phyloP scores from a whole-genome alignment of 2,329 filamentous ascomycete species.

The Exophiala sp. region DNA sequence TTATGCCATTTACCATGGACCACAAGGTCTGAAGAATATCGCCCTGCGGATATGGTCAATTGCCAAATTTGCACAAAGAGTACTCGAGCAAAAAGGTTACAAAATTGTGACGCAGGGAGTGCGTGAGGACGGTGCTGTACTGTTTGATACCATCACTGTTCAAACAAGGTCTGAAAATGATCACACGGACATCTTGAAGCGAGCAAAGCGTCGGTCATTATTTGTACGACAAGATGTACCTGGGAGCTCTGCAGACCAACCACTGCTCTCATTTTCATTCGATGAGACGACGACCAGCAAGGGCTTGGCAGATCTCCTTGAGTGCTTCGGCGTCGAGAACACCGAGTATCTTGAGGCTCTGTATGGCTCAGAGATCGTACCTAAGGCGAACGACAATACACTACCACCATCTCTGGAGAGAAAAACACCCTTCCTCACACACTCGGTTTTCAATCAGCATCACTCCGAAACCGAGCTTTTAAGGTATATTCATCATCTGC shows the following conservation, averaged over 20 bases:
- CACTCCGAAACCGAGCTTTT: constrained; percentile 94
- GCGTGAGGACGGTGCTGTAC: constrained; percentile 53
- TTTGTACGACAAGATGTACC: constrained; percentile 53
- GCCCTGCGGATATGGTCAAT: constrained; percentile 72
- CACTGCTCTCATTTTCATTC: constrained; percentile 68
- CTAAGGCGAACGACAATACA: constrained; percentile 40
- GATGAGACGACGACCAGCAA: constrained; percentile 61
- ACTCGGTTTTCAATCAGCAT: constrained; percentile 91
- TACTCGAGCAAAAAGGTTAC: constrained; percentile 61
- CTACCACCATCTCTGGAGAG: constrained; percentile 55
- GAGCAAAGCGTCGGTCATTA: constrained; percentile 45
- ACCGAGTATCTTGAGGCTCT: constrained; percentile 13
- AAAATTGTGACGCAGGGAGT: constrained; percentile 59
- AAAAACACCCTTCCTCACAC: constrained; percentile 73
- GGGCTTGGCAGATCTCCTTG: constrained; percentile 30
- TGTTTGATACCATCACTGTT: constrained; percentile 80
- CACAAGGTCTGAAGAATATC: constrained; percentile 75
- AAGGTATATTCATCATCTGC: constrained; percentile 87
- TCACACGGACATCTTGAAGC: constrained; percentile 47
- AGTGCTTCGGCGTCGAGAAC: constrained; percentile 34
- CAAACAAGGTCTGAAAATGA: constrained; percentile 45
- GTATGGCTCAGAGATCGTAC: constrained; percentile 30
- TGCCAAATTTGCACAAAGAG: constrained; percentile 65
- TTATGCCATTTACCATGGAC: constrained; percentile 92
- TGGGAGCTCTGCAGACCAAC: constrained; percentile 38